Evolutionary conservation across 495 filamentous ascomycete species (phyloP).

Genomic region (Viridothelium virens): DNA sequence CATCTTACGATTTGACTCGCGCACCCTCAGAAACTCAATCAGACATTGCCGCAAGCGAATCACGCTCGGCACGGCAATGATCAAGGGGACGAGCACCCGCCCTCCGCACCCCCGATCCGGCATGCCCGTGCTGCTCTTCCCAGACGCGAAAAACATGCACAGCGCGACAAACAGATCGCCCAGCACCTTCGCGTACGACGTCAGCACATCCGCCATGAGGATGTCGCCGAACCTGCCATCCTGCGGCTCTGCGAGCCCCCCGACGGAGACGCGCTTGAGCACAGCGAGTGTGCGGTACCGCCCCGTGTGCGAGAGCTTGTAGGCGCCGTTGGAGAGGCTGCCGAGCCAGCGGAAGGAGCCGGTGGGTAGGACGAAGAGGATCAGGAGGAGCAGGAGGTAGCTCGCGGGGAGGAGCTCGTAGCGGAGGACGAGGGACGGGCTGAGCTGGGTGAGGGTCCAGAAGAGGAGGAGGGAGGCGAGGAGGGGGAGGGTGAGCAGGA

Average conservation of each 20-base stretch:
- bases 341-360: slow-evolving; percentile 39
- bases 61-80: slow-evolving; percentile 70
- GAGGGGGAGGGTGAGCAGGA: slow-evolving; percentile 62
- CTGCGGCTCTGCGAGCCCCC: slow-evolving; percentile 68
- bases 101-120: slow-evolving; percentile 78
- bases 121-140: slow-evolving; percentile 63
- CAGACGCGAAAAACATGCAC: slow-evolving; percentile 76
- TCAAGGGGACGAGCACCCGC: slow-evolving; percentile 62
- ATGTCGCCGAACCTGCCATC: slow-evolving; percentile 92
- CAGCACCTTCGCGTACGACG: slow-evolving; percentile 85
- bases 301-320: slow-evolving; percentile 55
- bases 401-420: slow-evolving; percentile 77
- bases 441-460: slow-evolving; percentile 69
- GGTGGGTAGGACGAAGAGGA: slow-evolving; percentile 63
- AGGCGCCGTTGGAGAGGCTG: background rate
- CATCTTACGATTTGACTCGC: slow-evolving; percentile 34
- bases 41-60: slow-evolving; percentile 90
- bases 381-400: slow-evolving; percentile 64
- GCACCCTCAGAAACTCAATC: slow-evolving; percentile 74
- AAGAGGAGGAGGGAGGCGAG: slow-evolving; percentile 64
- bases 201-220: slow-evolving; percentile 87
- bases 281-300: slow-evolving; percentile 66
- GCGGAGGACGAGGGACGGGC: slow-evolving; percentile 55
- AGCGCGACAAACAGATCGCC: slow-evolving; percentile 80
- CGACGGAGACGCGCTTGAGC: slow-evolving; percentile 64